phyloP scores from a whole-genome alignment of 2,329 filamentous ascomycete species.

The Colletotrichum musicola region DNA sequence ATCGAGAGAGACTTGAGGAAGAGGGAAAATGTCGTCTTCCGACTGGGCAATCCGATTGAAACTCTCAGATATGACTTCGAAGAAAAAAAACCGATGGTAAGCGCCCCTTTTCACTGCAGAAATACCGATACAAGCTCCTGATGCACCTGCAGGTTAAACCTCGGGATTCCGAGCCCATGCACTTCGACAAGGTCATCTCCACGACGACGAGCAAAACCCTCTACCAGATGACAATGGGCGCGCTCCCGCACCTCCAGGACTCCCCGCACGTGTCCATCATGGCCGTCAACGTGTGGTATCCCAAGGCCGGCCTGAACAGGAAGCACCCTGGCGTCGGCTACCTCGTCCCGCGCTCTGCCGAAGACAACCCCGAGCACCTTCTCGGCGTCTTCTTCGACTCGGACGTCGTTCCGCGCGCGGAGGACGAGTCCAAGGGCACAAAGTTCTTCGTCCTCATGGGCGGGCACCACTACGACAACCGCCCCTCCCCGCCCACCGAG shows the following conservation, averaged over 20 bases:
- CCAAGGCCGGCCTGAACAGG: slow-evolving; percentile 69
- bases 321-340: slow-evolving; percentile 86
- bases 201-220: slow-evolving; percentile 68
- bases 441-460: slow-evolving; percentile 91
- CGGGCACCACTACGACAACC: slow-evolving; percentile 91
- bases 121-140: not conserved
- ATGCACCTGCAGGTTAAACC: slow-evolving; percentile 47
- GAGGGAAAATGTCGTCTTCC: slow-evolving; percentile 72
- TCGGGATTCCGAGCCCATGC: slow-evolving; percentile 35
- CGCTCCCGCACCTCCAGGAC: slow-evolving; percentile 62
- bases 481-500: slow-evolving; percentile 76
- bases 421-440: slow-evolving; percentile 48
- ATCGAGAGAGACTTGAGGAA: slow-evolving; percentile 63
- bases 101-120: slow-evolving; percentile 15
- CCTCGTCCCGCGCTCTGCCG: slow-evolving; percentile 82
- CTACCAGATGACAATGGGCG: slow-evolving; percentile 49
- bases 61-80: slow-evolving; percentile 55
- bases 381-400: slow-evolving; percentile 95
- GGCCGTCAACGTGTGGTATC: slow-evolving; percentile 92
- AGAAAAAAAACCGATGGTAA: slow-evolving; percentile 54
- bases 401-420: slow-evolving; percentile 59
- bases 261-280: slow-evolving; percentile 83
- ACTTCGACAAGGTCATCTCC: slow-evolving; percentile 72
- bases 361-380: slow-evolving; percentile 83
- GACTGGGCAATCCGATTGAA: slow-evolving; percentile 61